These are phyloP conservation scores for Candida argentea DNA, from an alignment of 805 yeast genomes.

Conservation along the genomic window DNA sequence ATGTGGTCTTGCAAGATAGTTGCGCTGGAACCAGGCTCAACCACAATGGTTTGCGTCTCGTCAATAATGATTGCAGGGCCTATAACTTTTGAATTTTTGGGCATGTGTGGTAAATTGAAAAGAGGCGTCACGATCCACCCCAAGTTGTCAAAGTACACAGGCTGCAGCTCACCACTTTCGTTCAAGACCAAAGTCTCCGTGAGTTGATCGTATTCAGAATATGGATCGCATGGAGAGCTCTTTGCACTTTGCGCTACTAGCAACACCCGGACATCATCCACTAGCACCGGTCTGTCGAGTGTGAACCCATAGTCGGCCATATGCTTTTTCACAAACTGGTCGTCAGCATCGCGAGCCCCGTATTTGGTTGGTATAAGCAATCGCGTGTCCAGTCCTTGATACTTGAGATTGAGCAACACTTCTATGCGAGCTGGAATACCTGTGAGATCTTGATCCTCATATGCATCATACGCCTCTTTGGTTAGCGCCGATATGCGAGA, in stretches of 20 bases:
- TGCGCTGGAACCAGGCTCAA: slow-evolving; percentile 24
- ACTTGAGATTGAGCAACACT: slow-evolving; percentile 65
- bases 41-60: slow-evolving; percentile 17
- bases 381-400: slow-evolving; percentile 84
- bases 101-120: slow-evolving; percentile 13
- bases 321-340: slow-evolving; percentile 19
- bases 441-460: slow-evolving; percentile 39
- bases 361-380: slow-evolving; percentile 46
- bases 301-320: slow-evolving; percentile 27
- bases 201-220: slow-evolving; percentile 7
- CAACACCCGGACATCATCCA: slow-evolving; percentile 28
- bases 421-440: slow-evolving; percentile 41
- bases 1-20: slow-evolving; percentile 19
- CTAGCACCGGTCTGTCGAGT: slow-evolving; percentile 23
- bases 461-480: slow-evolving; percentile 28
- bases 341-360: slow-evolving; percentile 14
- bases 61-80: slow-evolving; percentile 29
- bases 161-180: slow-evolving; percentile 1
- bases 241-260: slow-evolving; percentile 9
- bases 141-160: slow-evolving; percentile 44
- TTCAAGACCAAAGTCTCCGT: neutral
- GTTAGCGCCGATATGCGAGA: slow-evolving; percentile 37
- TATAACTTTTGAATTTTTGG: slow-evolving; percentile 10
- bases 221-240: slow-evolving; percentile 9
- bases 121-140: slow-evolving; percentile 34